A percentile compares a stretch with the other conserved stretches of the same genome.
phyloP scores from a whole-genome alignment of 169 alveolate species.

The Plasmodium sp. region DNA sequence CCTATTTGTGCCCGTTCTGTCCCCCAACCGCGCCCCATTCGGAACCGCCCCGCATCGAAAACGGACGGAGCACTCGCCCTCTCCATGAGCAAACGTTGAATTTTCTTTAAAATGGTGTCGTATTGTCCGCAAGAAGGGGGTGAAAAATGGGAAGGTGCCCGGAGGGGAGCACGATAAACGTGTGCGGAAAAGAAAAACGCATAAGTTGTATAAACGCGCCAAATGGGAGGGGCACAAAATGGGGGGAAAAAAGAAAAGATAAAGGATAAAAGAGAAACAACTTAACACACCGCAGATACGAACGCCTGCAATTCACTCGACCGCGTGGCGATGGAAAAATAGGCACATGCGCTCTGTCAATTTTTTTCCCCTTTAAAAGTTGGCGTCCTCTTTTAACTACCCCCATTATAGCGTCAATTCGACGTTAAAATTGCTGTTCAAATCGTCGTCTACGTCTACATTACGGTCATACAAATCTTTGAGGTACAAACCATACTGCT shows the following conservation, averaged over 20 bases:
- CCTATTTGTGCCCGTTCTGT: neutral
- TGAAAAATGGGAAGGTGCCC: neutral
- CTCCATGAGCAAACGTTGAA: neutral
- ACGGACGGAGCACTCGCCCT: neutral
- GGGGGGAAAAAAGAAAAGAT: neutral
- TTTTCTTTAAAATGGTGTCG: neutral
- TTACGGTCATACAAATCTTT: constrained; percentile 73
- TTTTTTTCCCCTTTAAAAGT: neutral
- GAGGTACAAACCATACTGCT: constrained; percentile 78
- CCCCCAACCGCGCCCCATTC: neutral
- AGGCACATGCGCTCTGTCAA: neutral
- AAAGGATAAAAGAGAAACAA: neutral
- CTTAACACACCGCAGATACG: neutral
- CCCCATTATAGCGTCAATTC: constrained; percentile 20
- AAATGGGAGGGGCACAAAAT: neutral
- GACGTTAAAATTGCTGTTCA: constrained; percentile 41
- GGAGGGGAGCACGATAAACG: neutral
- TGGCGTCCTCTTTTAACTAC: neutral
- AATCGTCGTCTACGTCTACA: constrained; percentile 33
- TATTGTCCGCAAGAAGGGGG: neutral
- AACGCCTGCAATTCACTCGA: neutral
- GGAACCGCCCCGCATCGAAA: neutral
- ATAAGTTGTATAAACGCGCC: neutral
- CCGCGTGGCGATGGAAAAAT: neutral
- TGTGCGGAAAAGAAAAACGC: neutral